phyloP scores from a whole-genome alignment of 495 filamentous ascomycete genomes.

The Bombardia bombarda region DNA sequence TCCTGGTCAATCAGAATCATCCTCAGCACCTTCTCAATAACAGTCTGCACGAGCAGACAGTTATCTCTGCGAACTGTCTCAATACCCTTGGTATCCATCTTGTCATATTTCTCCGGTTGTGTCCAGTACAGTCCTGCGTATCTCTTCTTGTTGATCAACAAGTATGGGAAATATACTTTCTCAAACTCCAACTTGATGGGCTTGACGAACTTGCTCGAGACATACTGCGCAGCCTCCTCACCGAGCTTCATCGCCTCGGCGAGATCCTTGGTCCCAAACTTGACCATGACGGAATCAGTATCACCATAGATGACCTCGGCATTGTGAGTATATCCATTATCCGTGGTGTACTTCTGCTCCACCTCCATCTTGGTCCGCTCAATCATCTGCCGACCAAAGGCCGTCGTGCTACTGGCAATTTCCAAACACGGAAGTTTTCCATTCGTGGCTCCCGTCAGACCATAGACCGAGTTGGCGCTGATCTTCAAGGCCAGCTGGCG shows the following conservation, averaged over 20 bases:
- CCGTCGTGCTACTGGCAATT: constrained; percentile 93
- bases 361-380: constrained; percentile 93
- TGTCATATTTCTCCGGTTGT: constrained; percentile 87
- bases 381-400: constrained; percentile 97
- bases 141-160: constrained; percentile 99
- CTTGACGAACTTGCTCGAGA: constrained; percentile 85
- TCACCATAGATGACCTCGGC: constrained; percentile 97
- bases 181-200: constrained; percentile 99
- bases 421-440: constrained; percentile 92
- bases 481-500: constrained; percentile 93
- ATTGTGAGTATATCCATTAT: constrained; percentile 89
- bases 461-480: constrained; percentile 97
- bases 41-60: constrained; percentile 87
- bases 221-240: constrained; percentile 76
- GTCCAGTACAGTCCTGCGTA: constrained; percentile 98
- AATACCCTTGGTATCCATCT: constrained; percentile 99
- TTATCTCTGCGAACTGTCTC: constrained; percentile 97
- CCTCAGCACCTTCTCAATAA: constrained; percentile 92
- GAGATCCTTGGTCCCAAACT: constrained; percentile 83
- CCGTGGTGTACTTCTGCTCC: constrained; percentile 77
- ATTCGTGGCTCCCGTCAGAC: constrained; percentile 89
- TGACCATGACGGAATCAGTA: constrained; percentile 99
- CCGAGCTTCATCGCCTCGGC: constrained; percentile 89
- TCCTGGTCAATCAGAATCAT: constrained; percentile 95
- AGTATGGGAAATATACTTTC: constrained; percentile 97